Evolutionary conservation across 208 protist genomes (phyloP), one percentile per base, ranked within the genome.

Genomic region (Porcisia hertigi): DNA sequence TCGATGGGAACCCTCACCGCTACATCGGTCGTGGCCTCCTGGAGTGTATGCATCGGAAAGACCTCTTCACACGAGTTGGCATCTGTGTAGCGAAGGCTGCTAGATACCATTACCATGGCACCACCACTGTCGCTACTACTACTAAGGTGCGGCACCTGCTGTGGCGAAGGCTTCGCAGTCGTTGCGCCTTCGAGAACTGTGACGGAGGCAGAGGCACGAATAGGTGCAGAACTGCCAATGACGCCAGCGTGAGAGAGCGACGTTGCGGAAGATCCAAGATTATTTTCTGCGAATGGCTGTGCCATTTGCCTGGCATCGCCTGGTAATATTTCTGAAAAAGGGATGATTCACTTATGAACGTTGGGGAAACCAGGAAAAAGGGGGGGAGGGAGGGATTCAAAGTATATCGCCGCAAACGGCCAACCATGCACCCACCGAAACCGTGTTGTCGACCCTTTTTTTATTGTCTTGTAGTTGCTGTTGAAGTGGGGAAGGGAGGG

Each of bases 1-100:
- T 62, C 45, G 20, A 79, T 55, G 20, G 67, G 58, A 18, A 63
- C 45, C 59, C 58, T 18, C 34, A 73, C 69, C 47, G 69, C 69
- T 2, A 63, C 75, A 54, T 60, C 58, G 6, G 53, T 69, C 8
- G 59, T 49, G 1, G 75, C 20, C 36, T 53, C 66, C 16, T 59
- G 75, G 47, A 66, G 36, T 3, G 18, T 41, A 34, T 36, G 34
- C 47, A 57, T 64, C 3, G 69, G 41, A n/a, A 64, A 9, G 9
- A 36, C 58, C 52, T 23, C 5, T 57, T 69, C 67, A 12, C 47
- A 70, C 30, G 16, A 11, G 7, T 23, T 16, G 3, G 30, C 43
- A 43, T 36, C 41, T 20, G 41, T 25, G 30, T 36, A 36, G 25
- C 14, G 39, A 11, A 12, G 25, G 7, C 47, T 0, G 9, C 45